Evolutionary conservation across 768 basidiomycete species (phyloP), one percentile per base, ranked within the genome.

Genomic region (Psilocybe azurescens): DNA sequence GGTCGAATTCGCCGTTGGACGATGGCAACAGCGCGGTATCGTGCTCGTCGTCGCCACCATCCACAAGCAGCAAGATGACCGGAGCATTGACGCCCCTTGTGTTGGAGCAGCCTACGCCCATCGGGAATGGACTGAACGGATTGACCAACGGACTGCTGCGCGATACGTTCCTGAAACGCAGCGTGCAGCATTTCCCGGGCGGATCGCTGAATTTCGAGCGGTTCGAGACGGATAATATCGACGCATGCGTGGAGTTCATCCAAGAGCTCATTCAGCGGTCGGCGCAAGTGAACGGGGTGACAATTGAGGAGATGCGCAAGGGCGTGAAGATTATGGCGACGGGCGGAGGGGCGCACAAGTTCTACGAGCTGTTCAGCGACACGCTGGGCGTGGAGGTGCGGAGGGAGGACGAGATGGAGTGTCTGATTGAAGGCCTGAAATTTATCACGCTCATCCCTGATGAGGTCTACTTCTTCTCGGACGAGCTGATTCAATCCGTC

Each of bases 371-470:
- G 55, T 90, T 99, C 74, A 81, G 81, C 55, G 79, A 79, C 20
- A 86, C 86, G 65, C 79, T 98, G 16, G 87, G 82, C 29, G 93
- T 99, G 54, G 94, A 96, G 71, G 94, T 98, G 47, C 79, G 81
- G 63, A 77, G 90, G 59, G 97, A 99, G 76, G 97, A 99, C 74
- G 97, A 99, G 83, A 99, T 99, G 97, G 97, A 94, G 78, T 98
- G 97, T 70, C 77, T 99, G 72, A 99, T 98, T 67, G 90, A 94
- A 69, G 97, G 97, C 30, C 82, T 99, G 72, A 92, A 94, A 76
- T 99, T 99, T 78, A 91, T 99, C 74, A 91, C 91, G 38, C 89
- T 92, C 74, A 96, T 99, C 62, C 97, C 97, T 36, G 89, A 95
- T 77, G 97, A 99, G 78, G 97, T 94, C 30, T 99, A 99, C 79